These are phyloP conservation scores for Sugiyamaella neomexicana DNA, from an alignment of 1,139 yeast species.

Conservation along the genomic window DNA sequence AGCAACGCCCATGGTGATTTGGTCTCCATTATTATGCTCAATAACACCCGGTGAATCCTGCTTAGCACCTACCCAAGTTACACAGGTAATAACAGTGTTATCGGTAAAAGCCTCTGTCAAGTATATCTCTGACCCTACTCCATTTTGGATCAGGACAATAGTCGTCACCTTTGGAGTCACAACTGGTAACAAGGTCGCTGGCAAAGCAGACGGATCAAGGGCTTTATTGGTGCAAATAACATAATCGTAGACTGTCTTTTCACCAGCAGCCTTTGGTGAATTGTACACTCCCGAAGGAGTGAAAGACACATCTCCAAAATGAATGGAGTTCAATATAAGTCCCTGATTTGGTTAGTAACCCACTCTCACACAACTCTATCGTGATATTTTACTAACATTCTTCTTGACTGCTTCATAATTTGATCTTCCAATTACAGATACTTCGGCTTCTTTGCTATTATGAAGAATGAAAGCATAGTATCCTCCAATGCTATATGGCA, in stretches of 20 bases:
- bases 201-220: slow-evolving; percentile 55
- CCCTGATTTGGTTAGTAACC: slow-evolving; percentile 31
- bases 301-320: slow-evolving; percentile 47
- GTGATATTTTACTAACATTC: slow-evolving; percentile 35
- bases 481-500: slow-evolving; percentile 27
- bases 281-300: slow-evolving; percentile 30
- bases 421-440: slow-evolving; percentile 58
- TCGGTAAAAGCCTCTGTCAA: slow-evolving; percentile 54
- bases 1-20: slow-evolving; percentile 54
- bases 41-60: slow-evolving; percentile 46
- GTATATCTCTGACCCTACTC: slow-evolving; percentile 62
- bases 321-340: slow-evolving; percentile 50
- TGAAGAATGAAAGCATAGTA: slow-evolving; percentile 26
- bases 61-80: slow-evolving; percentile 59
- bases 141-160: slow-evolving; percentile 63
- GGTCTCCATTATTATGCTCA: slow-evolving; percentile 48
- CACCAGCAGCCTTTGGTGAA: slow-evolving; percentile 39
- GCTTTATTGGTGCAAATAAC: slow-evolving; percentile 64
- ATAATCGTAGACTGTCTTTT: slow-evolving; percentile 53
- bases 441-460: slow-evolving; percentile 37
- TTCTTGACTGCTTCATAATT: slow-evolving; percentile 52
- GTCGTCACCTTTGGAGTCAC: slow-evolving; percentile 46
- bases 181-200: slow-evolving; percentile 54
- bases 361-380: neutral
- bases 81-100: slow-evolving; percentile 58